Evolutionary conservation across 2,329 filamentous ascomycete species (phyloP).

Genomic region (Penicillium concentricum): DNA sequence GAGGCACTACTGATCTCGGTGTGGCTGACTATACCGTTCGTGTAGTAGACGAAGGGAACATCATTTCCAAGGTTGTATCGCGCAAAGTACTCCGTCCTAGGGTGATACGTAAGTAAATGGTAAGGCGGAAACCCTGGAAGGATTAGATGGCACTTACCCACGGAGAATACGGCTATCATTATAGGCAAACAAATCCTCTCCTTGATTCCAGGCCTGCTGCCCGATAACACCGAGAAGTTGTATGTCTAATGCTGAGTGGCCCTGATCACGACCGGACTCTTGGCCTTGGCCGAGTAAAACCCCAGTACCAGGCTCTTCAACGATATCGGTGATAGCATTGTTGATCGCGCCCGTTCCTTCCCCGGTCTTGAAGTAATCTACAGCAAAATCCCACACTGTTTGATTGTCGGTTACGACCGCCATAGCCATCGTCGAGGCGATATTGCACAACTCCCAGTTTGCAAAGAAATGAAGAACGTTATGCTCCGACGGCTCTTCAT

Average conservation of each 20-base stretch:
- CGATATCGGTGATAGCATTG: constrained; percentile 6
- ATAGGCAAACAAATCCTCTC: constrained; percentile 10
- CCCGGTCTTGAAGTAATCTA: constrained; percentile 10
- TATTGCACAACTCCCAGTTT: constrained; percentile 8
- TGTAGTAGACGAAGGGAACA: constrained; percentile 20
- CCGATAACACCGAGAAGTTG: constrained; percentile 9
- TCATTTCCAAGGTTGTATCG: constrained; percentile 24
- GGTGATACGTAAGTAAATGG: not conserved
- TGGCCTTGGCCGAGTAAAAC: constrained; percentile 7
- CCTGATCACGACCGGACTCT: constrained; percentile 10
- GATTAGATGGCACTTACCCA: constrained; percentile 1
- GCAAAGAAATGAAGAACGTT: constrained; percentile 10
- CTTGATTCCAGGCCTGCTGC: constrained; percentile 8
- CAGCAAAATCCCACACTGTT: constrained; percentile 8
- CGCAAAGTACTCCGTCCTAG: constrained; percentile 23
- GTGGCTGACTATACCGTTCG: constrained; percentile 18
- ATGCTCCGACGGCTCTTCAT: constrained; percentile 4
- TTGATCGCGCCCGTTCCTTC: constrained; percentile 7
- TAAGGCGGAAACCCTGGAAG: not conserved
- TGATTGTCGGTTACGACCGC: constrained; percentile 12
- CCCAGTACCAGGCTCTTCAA: constrained; percentile 7
- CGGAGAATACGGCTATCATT: constrained; percentile 7
- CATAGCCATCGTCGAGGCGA: constrained; percentile 11
- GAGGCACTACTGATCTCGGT: constrained; percentile 13
- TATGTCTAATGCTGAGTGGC: constrained; percentile 7